phyloP scores from a whole-genome alignment of 495 filamentous ascomycete genomes.

The Xylaria acuta region DNA sequence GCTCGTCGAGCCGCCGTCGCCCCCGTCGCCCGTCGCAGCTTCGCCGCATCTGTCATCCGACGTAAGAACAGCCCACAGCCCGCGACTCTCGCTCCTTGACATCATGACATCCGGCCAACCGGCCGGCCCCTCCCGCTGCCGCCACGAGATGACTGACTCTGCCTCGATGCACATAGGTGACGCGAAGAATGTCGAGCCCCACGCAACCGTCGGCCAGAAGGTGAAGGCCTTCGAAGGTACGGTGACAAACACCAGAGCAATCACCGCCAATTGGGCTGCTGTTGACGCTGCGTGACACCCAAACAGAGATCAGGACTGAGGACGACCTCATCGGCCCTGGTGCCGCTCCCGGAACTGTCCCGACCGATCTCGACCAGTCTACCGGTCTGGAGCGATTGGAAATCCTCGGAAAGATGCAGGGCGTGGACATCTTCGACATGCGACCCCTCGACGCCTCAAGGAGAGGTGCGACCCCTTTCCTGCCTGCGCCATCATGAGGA shows the following conservation, averaged over 20 bases:
- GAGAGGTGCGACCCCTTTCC: constrained; percentile 64
- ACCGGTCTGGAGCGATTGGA: constrained; percentile 98
- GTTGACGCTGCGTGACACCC: constrained; percentile 8
- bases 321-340: constrained; percentile 85
- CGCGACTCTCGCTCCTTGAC: constrained; percentile 20
- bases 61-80: constrained; percentile 60
- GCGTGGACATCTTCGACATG: constrained; percentile 98
- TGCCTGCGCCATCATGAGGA: not conserved
- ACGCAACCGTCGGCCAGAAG: constrained; percentile 31
- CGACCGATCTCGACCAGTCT: constrained; percentile 90
- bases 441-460: constrained; percentile 90
- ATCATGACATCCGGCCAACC: constrained; percentile 29
- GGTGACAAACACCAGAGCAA: not conserved
- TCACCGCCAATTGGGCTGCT: constrained; percentile 21
- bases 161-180: constrained; percentile 29
- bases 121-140: constrained; percentile 4
- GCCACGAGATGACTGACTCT: constrained; percentile 30
- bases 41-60: constrained; percentile 63
- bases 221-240: constrained; percentile 39
- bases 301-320: constrained; percentile 78
- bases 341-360: constrained; percentile 79
- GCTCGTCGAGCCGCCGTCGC: constrained; percentile 71
- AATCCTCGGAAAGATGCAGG: constrained; percentile 98
- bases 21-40: constrained; percentile 63
- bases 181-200: constrained; percentile 39